Base-by-base conservation (phyloP, 2,329 filamentous ascomycete species). In the Fusarium clavum region DNA sequence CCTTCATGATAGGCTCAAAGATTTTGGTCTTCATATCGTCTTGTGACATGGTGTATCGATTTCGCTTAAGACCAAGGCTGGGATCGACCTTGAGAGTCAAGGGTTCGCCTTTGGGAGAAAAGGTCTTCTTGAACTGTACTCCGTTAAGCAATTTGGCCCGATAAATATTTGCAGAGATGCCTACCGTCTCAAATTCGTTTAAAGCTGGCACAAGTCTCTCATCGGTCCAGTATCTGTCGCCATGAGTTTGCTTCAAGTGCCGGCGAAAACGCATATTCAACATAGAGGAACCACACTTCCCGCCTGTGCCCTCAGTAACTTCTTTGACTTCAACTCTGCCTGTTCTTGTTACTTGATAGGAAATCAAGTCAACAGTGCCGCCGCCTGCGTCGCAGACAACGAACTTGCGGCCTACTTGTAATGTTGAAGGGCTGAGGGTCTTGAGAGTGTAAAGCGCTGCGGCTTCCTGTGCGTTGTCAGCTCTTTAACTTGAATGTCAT, bases 11-110 rank as follows among this genome's bases (percentile, higher is more conserved):
- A 8, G 79, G 79, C 7, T 79, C 78, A 58, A 81, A 80, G 14
- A 81, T 79, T 87, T 73, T 83, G 86, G 78, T 91, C 87, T 73
- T 93, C 91, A 79, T 94, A 87, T 44, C 76, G 89, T 91, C 55
- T 78, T 87, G 75, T n/a, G 79, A 57, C 69, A 81, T 76, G 3
- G 76, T 79, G 57, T 68, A 75, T 30, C 68, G 72, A 29, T 79
- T 77, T 43, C 78, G 75, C 32, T 67, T 73, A 20, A 81, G 52
- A 5, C 79, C 78, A 32, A 81, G 76, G 29, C 72, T 77, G 24
- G 78, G 62, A 38, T 81, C 75, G 44, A 80, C 71, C 49, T 75
- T 73, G 77, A 85, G 65, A 62, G 78, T 69, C 64, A 79, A 52
- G 77, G 79, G 60, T 75, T 83, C 58, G 54, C 77, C 77, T 24